Conservation (phyloP, 768 basidiomycete species). For the Termitomyces sp. region DNA sequence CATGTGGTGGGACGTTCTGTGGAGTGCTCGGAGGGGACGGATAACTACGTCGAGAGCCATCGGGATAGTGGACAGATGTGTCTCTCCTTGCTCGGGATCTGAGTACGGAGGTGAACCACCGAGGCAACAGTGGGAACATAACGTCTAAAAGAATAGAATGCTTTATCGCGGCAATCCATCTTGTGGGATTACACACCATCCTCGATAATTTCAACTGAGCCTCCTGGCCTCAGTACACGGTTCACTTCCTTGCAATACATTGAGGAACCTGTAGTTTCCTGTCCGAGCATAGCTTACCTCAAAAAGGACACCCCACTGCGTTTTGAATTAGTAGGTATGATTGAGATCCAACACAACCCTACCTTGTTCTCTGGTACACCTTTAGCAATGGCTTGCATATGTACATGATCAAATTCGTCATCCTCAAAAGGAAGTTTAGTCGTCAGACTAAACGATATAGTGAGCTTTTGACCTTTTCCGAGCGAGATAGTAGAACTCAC, state of each 20-base stretch:
- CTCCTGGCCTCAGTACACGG: constrained; percentile 64
- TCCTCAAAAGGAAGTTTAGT: constrained; percentile 78
- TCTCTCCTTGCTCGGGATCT: constrained; percentile 45
- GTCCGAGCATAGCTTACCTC: constrained; percentile 37
- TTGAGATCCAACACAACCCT: not conserved
- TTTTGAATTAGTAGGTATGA: constrained; percentile 3
- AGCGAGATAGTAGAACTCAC: constrained; percentile 28
- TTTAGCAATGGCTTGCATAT: constrained; percentile 57
- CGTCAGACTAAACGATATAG: constrained; percentile 47
- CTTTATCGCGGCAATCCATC: not conserved
- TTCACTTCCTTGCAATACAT: constrained; percentile 54
- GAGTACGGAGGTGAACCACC: constrained; percentile 73
- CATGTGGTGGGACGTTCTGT: constrained; percentile 40
- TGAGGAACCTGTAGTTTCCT: not conserved
- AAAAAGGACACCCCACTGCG: constrained; percentile 62
- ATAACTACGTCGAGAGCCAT: constrained; percentile 35
- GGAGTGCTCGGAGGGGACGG: constrained; percentile 30
- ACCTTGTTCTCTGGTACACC: constrained; percentile 78
- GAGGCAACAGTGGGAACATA: constrained; percentile 69
- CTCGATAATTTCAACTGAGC: constrained; percentile 67
- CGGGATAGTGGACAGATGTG: constrained; percentile 47
- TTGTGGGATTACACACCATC: constrained; percentile 45
- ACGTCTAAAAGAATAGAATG: constrained; percentile 43
- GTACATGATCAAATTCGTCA: constrained; percentile 80
- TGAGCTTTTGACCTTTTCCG: not conserved